Evolutionary conservation across 345 rosid genomes (phyloP).

Genomic region (Camelina neglecta): DNA sequence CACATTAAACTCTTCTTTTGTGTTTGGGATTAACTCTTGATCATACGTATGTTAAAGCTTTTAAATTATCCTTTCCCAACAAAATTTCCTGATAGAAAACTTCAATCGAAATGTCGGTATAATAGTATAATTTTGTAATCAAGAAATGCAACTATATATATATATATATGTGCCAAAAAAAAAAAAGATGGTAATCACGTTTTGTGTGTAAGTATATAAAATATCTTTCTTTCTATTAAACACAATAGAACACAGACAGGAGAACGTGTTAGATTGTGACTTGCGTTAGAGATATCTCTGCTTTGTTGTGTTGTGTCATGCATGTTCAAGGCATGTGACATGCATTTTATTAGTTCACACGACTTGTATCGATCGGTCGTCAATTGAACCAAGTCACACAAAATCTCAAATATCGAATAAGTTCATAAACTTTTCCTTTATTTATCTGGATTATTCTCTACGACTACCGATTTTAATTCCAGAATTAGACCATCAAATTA

Average conservation of each 20-base stretch:
- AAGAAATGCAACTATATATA: not conserved
- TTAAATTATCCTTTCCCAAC: not conserved
- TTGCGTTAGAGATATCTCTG: conserved; percentile 3
- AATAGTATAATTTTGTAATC: not conserved
- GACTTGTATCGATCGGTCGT: conserved; percentile 1
- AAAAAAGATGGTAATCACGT: not conserved
- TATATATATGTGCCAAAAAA: not conserved
- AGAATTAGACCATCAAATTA: not conserved
- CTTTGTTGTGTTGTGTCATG: conserved; percentile 16
- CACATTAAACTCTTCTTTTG: no score
- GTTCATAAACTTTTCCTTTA: no score
- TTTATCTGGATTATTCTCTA: no score
- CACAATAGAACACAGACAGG: not conserved
- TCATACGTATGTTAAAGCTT: not conserved
- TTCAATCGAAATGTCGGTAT: not conserved
- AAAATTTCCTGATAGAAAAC: not conserved
- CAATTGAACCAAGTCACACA: not conserved
- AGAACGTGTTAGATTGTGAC: conserved; percentile 42
- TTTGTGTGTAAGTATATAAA: not conserved
- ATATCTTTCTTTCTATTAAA: not conserved
- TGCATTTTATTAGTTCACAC: conserved; percentile 4
- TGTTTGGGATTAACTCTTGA: no score
- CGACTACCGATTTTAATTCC: not conserved
- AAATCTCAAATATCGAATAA: no score
- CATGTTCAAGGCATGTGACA: conserved; percentile 33